Evolutionary conservation across 2,329 filamentous ascomycete species (phyloP), one percentile per base, ranked within the genome.

Genomic region (Cadophora malorum): DNA sequence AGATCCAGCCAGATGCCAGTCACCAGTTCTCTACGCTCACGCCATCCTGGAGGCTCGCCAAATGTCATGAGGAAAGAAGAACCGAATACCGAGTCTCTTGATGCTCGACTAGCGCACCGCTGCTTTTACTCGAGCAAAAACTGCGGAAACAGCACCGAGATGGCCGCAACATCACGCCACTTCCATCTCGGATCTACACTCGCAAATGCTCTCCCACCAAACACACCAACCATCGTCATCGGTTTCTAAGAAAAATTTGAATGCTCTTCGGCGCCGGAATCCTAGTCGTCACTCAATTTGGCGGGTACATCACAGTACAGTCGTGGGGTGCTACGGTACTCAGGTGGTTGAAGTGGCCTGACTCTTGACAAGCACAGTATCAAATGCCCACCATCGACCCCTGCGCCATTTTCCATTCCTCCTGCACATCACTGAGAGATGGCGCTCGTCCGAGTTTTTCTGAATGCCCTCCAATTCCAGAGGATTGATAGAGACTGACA

Each of bases 391-490:
- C 19, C 1, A 12, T 25, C 14, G 3, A 21, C 55, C 55, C 31
- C 55, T 58, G 55, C 55, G 47, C 19, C 47, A 63, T 25, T 21
- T 35, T 53, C 45, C 28, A 25, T 47, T 41, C 21, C 21, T 23
- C 33, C 41, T 62, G 59, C 59, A 49, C 23, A 31, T 25, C 47
- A n/a, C 14, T 10, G 35, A 33, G 52, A 53, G 50, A 45, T n/a
- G 45, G 67, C 65, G 65, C 58, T 69, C 35, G 67, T 60, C 69
- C 64, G 65, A 49, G 19, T 16, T 21, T 25, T 45, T 67, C 53
- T 62, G 59, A 70, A 61, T 69, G 41, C 59, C 59, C 35, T 63
- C 59, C 33, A 50, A 61, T 9, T 56, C 23, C 33, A 21, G 21
- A 60, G 47, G 47, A 52, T 55, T n/a, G 41, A 53, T 28, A 50